phyloP scores from a whole-genome alignment of 257 asterid genomes.

The Jacaranda copaia region DNA sequence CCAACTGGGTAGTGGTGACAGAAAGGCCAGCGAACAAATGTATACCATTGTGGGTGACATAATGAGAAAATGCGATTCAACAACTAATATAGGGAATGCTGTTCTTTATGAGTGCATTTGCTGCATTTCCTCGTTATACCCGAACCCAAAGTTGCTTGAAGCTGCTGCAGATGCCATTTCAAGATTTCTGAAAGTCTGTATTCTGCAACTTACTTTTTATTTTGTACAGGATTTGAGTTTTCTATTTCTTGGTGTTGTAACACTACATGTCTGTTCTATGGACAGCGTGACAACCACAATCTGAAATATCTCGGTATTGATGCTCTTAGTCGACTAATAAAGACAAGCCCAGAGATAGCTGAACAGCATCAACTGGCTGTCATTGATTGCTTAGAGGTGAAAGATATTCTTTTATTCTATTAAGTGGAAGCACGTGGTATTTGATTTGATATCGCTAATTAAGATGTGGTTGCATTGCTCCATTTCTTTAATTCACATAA shows the following conservation, averaged over 20 bases:
- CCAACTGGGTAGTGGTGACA: constrained; percentile 84
- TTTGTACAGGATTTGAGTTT: background rate
- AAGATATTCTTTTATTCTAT: constrained; percentile 31
- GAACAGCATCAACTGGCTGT: constrained; percentile 98
- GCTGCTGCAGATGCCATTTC: constrained; percentile 92
- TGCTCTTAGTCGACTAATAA: constrained; percentile 96
- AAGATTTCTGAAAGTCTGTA: constrained; percentile 81
- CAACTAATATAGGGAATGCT: constrained; percentile 93
- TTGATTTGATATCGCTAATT: constrained; percentile 25
- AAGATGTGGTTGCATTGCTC: background rate
- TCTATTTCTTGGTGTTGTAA: constrained; percentile 13
- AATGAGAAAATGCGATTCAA: constrained; percentile 83
- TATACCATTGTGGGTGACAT: constrained; percentile 88
- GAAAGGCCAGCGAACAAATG: constrained; percentile 93
- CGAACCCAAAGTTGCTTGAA: constrained; percentile 85
- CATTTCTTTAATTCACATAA: background rate
- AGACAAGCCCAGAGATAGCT: constrained; percentile 91
- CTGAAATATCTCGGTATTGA: constrained; percentile 97
- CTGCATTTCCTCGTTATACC: constrained; percentile 85
- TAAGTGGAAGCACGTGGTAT: constrained; percentile 9
- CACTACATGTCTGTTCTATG: constrained; percentile 36
- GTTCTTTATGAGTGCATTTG: constrained; percentile 92
- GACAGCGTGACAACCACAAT: constrained; percentile 98
- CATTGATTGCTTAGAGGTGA: constrained; percentile 97
- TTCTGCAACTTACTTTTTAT: constrained; percentile 32